Evolutionary conservation across 495 filamentous ascomycete species (phyloP).

Genomic region (Chaetomium cochliodes): DNA sequence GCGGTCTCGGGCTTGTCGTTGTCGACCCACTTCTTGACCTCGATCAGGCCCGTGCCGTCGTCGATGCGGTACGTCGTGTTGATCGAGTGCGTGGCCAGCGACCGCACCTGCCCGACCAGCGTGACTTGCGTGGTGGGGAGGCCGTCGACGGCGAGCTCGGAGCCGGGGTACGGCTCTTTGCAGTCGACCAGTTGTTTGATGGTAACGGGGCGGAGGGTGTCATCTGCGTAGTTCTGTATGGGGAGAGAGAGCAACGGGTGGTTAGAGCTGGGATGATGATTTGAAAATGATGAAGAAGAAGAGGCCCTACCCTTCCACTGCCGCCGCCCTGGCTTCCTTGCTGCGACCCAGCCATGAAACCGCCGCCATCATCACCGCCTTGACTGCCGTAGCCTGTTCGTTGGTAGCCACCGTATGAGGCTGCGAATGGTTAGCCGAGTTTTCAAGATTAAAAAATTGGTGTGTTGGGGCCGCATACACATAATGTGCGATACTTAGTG

Average conservation of each 20-base stretch:
- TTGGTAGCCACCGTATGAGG: slow-evolving; percentile 45
- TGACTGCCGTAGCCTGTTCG: slow-evolving; percentile 41
- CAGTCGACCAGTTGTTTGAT: slow-evolving; percentile 91
- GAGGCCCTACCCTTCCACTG: slow-evolving; percentile 25
- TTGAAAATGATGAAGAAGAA: neutral
- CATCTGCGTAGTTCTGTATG: slow-evolving; percentile 44
- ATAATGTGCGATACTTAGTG: neutral
- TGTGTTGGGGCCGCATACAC: slow-evolving; percentile 6
- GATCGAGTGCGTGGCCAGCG: slow-evolving; percentile 79
- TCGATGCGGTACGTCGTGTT: slow-evolving; percentile 91
- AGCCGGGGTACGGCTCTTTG: slow-evolving; percentile 67
- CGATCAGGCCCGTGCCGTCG: slow-evolving; percentile 88
- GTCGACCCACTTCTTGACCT: slow-evolving; percentile 93
- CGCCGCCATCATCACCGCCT: slow-evolving; percentile 48
- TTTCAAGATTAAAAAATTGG: neutral
- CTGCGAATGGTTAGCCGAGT: slow-evolving; percentile 15
- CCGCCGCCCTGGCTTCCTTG: slow-evolving; percentile 43
- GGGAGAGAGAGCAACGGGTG: neutral
- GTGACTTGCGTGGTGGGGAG: slow-evolving; percentile 64
- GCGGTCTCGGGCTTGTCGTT: slow-evolving; percentile 49
- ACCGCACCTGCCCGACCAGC: slow-evolving; percentile 85
- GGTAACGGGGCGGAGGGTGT: slow-evolving; percentile 86
- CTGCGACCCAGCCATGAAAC: slow-evolving; percentile 47
- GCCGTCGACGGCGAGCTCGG: slow-evolving; percentile 73
- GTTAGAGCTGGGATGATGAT: neutral